Evolutionary conservation across 805 yeast genomes (phyloP).

Genomic region (Candida loeiensis): DNA sequence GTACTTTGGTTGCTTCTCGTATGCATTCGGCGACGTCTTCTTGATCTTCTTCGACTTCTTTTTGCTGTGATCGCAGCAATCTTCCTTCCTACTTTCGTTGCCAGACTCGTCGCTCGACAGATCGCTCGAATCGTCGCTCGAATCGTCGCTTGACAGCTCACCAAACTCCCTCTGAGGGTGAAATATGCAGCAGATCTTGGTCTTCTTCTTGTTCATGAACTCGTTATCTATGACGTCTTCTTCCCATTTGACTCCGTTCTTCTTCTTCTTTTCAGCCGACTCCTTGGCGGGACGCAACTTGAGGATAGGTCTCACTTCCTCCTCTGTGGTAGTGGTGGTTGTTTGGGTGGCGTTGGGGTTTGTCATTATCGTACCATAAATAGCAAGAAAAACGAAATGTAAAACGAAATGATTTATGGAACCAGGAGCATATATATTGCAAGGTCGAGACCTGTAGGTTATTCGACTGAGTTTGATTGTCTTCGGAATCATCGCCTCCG

Average conservation of each 20-base stretch:
- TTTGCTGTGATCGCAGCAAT: conserved; percentile 25
- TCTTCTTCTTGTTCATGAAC: conserved; percentile 79
- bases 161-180: conserved; percentile 69
- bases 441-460: no score
- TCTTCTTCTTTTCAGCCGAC: conserved; percentile 14
- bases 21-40: conserved; percentile 67
- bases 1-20: conserved; percentile 80
- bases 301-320: conserved; percentile 9
- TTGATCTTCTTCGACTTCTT: conserved; percentile 13
- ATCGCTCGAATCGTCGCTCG: conserved; percentile 26
- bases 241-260: conserved; percentile 73
- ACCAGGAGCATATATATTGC: no score
- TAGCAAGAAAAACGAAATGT: neutral
- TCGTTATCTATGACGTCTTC: conserved; percentile 90
- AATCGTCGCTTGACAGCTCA: conserved; percentile 33
- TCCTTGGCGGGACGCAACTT: conserved; percentile 7
- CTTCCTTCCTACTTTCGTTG: conserved; percentile 40
- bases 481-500: no score
- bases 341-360: neutral
- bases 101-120: conserved; percentile 17
- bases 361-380: neutral
- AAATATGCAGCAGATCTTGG: conserved; percentile 86
- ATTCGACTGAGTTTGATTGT: no score
- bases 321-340: conserved; percentile 6
- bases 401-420: neutral